Base-by-base conservation (phyloP, 2,329 filamentous ascomycete genomes). In the Periconia macrospinosa region DNA sequence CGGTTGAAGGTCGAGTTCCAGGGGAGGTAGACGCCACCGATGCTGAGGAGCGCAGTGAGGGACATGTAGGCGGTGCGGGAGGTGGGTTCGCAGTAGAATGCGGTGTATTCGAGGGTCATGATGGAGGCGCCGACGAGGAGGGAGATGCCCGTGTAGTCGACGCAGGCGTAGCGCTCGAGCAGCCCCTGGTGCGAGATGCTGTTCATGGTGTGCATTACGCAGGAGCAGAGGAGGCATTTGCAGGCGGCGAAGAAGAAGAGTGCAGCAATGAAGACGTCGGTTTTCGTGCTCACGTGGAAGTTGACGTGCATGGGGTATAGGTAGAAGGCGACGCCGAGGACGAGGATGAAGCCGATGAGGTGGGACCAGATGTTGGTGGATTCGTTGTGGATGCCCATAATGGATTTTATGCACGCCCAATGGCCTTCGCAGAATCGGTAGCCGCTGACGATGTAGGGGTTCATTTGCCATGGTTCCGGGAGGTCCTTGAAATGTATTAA, bases 171-270 rank as follows among this genome's bases (percentile, higher is more conserved):
- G 57, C 92, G 89, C 71, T 96, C 94, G 77, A 99, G 89, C 41
- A 96, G 84, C 18, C 86, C 85, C 67, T 96, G 87, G 62, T 96
- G 90, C 17, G 93, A 92, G 50, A 97, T 95, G 65, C 91, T 91
- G 78, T 93, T 96, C 92, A 99, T 97, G 23, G 94, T 97, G 78
- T 99, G 94, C 94, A 94, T 99, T 69, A 97, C 86, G 59, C 89
- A 93, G 57, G 90, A 95, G 86, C 94, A 99, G 70, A 93, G 86
- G 51, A 99, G 84, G 68, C 93, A 97, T 75, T 97, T 92, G 80
- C 88, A 92, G 44, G 94, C 94, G 45, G 93, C 94, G 69, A 96
- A 90, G 79, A 99, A 97, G 82, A 99, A 99, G 61, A 95, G 83
- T 19, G 90, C 92, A 0, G 93, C 92, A 58, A 99, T 92, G 68